Conservation (phyloP, 2,329 filamentous ascomycete species). For the Trichoderma citrinoviride region DNA sequence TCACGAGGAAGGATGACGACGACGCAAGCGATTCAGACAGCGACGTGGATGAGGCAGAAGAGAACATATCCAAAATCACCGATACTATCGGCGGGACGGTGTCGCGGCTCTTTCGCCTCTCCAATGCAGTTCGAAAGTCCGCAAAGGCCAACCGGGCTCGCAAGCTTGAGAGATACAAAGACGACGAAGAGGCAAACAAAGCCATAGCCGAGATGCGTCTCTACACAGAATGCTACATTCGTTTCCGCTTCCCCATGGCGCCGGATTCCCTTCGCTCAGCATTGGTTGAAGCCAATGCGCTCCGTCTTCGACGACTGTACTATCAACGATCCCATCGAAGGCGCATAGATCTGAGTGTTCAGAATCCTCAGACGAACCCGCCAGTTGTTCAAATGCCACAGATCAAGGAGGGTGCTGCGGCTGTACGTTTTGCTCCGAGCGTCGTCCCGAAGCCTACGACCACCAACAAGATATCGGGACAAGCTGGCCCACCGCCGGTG, state of each 20-base stretch:
- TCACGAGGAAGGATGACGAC: background rate
- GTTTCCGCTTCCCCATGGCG: background rate
- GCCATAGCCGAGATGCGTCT: background rate
- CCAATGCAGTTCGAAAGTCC: constrained; percentile 4
- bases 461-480: background rate
- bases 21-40: constrained; percentile 2
- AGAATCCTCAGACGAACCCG: background rate
- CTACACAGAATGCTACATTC: constrained; percentile 7
- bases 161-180: background rate
- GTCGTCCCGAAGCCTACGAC: background rate
- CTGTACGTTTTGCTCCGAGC: background rate
- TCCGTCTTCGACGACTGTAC: constrained; percentile 5
- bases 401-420: background rate
- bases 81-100: constrained; percentile 8
- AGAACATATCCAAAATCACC: background rate
- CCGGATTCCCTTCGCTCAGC: background rate
- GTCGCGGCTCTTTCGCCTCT: constrained; percentile 10
- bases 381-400: background rate
- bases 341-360: background rate
- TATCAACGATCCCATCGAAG: constrained; percentile 10
- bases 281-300: constrained; percentile 2
- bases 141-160: background rate
- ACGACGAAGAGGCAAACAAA: background rate
- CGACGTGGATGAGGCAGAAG: background rate
- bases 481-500: background rate